Base-by-base conservation (phyloP, 345 rosid genomes). In the Salix arbutifolia region DNA sequence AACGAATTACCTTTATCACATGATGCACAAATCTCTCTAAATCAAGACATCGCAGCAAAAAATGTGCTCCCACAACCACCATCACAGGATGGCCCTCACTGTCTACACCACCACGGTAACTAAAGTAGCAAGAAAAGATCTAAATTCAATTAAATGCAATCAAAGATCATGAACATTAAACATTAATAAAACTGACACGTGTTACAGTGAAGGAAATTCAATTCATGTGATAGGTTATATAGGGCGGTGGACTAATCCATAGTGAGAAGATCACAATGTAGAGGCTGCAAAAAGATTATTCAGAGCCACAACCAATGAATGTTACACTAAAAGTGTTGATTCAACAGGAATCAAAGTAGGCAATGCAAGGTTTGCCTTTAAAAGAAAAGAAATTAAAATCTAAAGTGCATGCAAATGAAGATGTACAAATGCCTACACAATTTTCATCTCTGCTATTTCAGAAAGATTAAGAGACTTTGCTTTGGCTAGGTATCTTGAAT, bases 61-160 rank as follows among this genome's bases (percentile, higher is more conserved):
- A 91, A 78, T 96, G 99, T 58, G 99, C 99, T 83, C 99, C 99
- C 80, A 96, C 99, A 77, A 96, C 88, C 48, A 96, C 98, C 92
- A 96, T 90, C n/a, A 96, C 96, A 64, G 98, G 98, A 48, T 78
- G 92, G 56, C 97, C 99, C 82, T 96, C 97, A 23, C 90, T 88
- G 79, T 96, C 99, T 42, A 93, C 98, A 64, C 99, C 99, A 76
- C 99, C 97, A 21, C 97, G 97, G 85, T 93, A 96, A 76, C 99
- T 96, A 89, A 78, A 73, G 80, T 19, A 50, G 72, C 77, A 82
- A 81, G 31, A 80, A 66, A 66, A 72, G 53, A 56, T 56, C 68
- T 70, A 65, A 72, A 79, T 72, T 78, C 44, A 73, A 66, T 70
- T 26, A 76, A 46, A 52, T 44, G 9, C 61, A 35, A 69, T 67